These are phyloP conservation scores for Endothia cerciana DNA, from an alignment of 2,329 filamentous ascomycete genomes.

Conservation along the genomic window DNA sequence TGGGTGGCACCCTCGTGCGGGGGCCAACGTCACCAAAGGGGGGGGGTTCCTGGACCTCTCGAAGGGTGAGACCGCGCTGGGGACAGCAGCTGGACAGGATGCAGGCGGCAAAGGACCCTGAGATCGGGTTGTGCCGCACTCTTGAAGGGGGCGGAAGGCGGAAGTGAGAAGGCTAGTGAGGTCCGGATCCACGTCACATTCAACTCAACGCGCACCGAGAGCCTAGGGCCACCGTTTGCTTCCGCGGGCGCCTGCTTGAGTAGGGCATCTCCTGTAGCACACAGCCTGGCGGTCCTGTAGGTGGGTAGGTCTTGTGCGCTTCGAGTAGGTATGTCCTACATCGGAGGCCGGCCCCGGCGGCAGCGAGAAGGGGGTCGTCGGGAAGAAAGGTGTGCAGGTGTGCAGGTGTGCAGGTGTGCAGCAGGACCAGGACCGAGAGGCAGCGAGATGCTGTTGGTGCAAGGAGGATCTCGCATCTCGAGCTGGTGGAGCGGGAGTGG, in stretches of 20 bases:
- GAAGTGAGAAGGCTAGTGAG: not conserved
- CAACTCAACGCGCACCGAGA: not conserved
- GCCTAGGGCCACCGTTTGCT: not conserved
- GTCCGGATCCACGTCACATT: not conserved
- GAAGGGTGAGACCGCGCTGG: not conserved
- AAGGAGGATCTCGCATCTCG: constrained; percentile 8
- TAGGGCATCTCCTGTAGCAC: not conserved
- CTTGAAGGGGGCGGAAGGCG: constrained; percentile 1
- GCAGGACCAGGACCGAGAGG: too few species aligned
- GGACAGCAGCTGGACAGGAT: constrained; percentile 1
- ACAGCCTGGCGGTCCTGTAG: too few species aligned
- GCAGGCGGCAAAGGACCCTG: constrained; percentile 1
- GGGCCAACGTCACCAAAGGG: not conserved
- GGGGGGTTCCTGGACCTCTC: not conserved
- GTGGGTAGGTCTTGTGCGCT: too few species aligned
- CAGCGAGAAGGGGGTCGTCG: not conserved
- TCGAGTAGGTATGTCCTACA: constrained; percentile 1
- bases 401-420: not conserved
- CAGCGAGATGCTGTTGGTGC: not conserved
- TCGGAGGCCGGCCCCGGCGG: constrained; percentile 7
- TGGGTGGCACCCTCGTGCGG: not conserved
- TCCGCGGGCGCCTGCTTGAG: not conserved
- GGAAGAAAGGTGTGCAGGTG: not conserved
- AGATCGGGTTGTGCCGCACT: not conserved
- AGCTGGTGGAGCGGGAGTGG: not conserved